phyloP scores from a whole-genome alignment of 2,329 filamentous ascomycete species.

The Calonectria fujianensis region DNA sequence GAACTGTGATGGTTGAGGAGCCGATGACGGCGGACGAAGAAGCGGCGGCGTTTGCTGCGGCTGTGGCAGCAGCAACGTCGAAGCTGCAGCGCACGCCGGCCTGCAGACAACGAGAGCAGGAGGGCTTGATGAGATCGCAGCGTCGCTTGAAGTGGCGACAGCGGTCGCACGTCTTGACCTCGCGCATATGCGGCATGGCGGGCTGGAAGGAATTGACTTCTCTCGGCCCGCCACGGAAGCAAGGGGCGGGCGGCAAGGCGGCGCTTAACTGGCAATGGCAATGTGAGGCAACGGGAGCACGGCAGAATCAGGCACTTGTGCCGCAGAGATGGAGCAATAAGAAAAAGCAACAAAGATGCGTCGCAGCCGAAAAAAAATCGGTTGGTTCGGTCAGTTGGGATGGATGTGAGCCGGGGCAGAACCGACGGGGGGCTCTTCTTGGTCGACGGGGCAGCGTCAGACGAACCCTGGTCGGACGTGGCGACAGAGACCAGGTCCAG shows the following conservation, averaged over 20 bases:
- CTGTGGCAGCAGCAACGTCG: conserved; percentile 47
- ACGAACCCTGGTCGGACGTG: conserved; percentile 37
- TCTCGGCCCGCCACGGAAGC: conserved; percentile 43
- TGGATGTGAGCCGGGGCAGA: conserved; percentile 32
- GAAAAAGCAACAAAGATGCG: conserved; percentile 31
- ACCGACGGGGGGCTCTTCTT: conserved; percentile 32
- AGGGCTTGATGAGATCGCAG: conserved; percentile 60
- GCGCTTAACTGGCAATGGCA: conserved; percentile 24
- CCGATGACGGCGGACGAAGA: conserved; percentile 34
- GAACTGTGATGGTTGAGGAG: conserved; percentile 43
- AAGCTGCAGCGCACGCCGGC: conserved; percentile 60
- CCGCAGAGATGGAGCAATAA: conserved; percentile 26
- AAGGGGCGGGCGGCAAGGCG: conserved; percentile 17
- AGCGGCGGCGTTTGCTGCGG: conserved; percentile 41
- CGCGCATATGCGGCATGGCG: conserved; percentile 58
- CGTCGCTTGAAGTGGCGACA: conserved; percentile 62
- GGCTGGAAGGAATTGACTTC: conserved; percentile 36
- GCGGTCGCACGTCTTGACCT: conserved; percentile 61
- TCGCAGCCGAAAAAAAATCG: conserved; percentile 25
- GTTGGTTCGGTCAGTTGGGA: conserved; percentile 33
- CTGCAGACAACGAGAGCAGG: conserved; percentile 59
- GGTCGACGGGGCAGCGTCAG: conserved; percentile 35
- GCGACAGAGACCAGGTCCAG: conserved; percentile 21
- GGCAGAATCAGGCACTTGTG: conserved; percentile 12
- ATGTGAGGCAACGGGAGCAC: conserved; percentile 23